phyloP scores from a whole-genome alignment of 768 basidiomycete genomes.

The Hemileccinum impolitum region DNA sequence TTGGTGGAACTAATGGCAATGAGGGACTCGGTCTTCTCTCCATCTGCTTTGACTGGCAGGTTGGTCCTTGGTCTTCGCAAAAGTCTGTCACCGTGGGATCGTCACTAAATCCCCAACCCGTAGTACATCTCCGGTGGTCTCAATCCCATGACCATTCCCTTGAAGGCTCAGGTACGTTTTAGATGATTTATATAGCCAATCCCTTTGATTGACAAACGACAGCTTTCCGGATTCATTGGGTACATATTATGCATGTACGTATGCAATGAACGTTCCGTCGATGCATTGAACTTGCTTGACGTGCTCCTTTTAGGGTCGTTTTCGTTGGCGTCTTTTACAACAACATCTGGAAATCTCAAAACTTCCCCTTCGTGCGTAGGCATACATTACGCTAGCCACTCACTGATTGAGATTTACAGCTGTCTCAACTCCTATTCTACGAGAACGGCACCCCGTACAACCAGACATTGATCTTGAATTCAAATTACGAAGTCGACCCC shows the following conservation, averaged over 20 bases:
- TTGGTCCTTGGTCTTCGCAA: slow-evolving; percentile 32
- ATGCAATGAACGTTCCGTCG: slow-evolving; percentile 12
- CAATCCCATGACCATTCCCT: slow-evolving; percentile 53
- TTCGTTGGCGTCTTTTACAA: slow-evolving; percentile 37
- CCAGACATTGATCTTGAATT: slow-evolving; percentile 50
- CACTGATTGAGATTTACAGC: slow-evolving; percentile 8
- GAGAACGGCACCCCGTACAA: slow-evolving; percentile 51
- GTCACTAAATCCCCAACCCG: neutral
- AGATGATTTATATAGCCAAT: neutral
- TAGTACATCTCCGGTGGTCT: slow-evolving; percentile 24
- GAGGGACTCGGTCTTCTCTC: slow-evolving; percentile 61
- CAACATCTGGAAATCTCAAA: slow-evolving; percentile 45
- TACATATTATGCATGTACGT: too few relatives aligned
- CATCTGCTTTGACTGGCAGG: slow-evolving; percentile 61
- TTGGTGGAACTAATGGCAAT: slow-evolving; percentile 61
- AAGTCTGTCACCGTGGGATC: neutral
- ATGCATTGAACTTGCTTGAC: slow-evolving; percentile 30
- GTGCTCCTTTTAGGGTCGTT: slow-evolving; percentile 24
- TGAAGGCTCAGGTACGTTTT: slow-evolving; percentile 43
- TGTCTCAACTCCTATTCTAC: slow-evolving; percentile 48
- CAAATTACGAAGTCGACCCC: slow-evolving; percentile 46
- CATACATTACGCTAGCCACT: neutral
- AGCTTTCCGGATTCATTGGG: slow-evolving; percentile 41
- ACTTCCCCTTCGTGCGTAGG: neutral
- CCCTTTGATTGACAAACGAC: neutral